Conservation (phyloP, 2,329 filamentous ascomycete species). For the Microsporum audouinii region DNA sequence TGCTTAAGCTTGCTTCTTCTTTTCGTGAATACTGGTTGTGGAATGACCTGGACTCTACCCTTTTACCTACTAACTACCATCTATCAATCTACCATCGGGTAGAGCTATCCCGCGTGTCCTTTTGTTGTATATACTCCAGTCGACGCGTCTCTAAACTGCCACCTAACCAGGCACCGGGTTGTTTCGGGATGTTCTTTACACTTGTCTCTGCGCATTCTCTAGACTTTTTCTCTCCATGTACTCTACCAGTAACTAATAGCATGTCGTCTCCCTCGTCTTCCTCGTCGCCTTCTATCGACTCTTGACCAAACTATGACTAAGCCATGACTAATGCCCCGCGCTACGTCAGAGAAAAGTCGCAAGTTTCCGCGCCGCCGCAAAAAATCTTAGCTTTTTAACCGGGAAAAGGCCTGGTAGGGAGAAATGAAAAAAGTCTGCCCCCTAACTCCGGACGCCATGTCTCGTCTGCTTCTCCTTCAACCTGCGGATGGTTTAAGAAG, state of each 20-base stretch:
- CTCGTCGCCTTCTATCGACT: neutral
- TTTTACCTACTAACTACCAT: neutral
- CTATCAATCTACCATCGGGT: neutral
- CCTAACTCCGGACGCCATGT: neutral
- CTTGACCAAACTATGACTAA: neutral
- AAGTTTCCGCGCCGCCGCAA: neutral
- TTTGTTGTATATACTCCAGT: conserved; percentile 2
- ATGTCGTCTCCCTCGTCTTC: neutral
- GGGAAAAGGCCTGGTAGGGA: neutral
- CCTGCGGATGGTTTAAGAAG: neutral
- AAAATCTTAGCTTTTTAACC: neutral
- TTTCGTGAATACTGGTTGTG: neutral
- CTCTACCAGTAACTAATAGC: neutral
- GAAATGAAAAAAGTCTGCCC: neutral
- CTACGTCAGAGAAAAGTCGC: conserved; percentile 1
- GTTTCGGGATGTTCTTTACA: conserved; percentile 1
- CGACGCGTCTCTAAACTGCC: neutral
- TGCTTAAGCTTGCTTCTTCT: neutral
- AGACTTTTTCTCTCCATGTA: neutral
- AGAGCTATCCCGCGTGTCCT: neutral
- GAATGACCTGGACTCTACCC: neutral
- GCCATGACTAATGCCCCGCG: neutral
- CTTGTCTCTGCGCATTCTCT: neutral
- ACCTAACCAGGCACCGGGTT: neutral
- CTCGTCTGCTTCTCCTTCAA: neutral